Evolutionary conservation across 345 rosid genomes (phyloP).

Genomic region (Kandelia obovata): DNA sequence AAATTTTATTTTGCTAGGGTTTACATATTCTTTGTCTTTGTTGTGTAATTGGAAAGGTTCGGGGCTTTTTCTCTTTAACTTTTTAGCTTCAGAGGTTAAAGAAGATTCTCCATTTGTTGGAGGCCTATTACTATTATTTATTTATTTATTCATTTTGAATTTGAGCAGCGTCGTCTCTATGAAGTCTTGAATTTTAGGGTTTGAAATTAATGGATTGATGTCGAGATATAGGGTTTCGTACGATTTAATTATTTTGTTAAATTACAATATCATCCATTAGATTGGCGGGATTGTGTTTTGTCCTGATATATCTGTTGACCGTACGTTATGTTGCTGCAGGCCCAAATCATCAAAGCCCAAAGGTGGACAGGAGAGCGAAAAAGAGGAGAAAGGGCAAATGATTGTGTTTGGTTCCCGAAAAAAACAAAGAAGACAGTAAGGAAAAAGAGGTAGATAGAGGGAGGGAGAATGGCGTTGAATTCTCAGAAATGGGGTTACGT

Average conservation of each 20-base stretch:
- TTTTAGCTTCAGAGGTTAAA: too few relatives aligned
- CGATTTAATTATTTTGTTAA: too few relatives aligned
- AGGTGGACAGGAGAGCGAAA: too few relatives aligned
- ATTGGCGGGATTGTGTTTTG: not conserved
- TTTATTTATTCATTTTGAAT: not conserved
- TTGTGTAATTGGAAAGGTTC: too few relatives aligned
- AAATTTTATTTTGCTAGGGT: too few relatives aligned
- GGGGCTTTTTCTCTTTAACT: too few relatives aligned
- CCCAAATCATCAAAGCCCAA: too few relatives aligned
- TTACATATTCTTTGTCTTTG: too few relatives aligned
- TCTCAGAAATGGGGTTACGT: slow-evolving; percentile 66
- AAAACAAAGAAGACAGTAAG: not conserved
- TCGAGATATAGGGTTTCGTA: not conserved
- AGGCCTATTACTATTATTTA: not conserved
- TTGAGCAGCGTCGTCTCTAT: not conserved
- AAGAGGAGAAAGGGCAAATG: not conserved
- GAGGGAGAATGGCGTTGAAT: slow-evolving; percentile 35
- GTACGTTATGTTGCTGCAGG: too few relatives aligned
- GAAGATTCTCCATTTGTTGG: too few relatives aligned
- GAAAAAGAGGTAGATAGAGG: not conserved
- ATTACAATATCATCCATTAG: not conserved
- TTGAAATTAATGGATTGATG: not conserved
- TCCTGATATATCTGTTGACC: too few relatives aligned
- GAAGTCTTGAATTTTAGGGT: slow-evolving; percentile 7
- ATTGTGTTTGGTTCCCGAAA: not conserved